Base-by-base conservation (phyloP, 208 protist species). In the Herpetomonas muscarum region DNA sequence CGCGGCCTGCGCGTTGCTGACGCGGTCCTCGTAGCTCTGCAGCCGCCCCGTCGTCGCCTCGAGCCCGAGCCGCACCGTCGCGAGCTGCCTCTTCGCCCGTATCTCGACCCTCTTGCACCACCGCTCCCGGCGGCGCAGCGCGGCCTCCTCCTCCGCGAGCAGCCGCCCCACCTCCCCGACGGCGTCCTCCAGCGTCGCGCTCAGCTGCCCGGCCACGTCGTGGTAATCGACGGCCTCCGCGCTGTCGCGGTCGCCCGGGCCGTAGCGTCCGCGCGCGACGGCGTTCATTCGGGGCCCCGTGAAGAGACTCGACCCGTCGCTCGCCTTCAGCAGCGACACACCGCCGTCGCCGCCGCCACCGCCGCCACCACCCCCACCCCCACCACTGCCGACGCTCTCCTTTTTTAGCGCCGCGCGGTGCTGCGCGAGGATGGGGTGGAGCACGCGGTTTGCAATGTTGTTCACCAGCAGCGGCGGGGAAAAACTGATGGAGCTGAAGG, bases 1-100 rank as follows among this genome's bases (percentile, higher is more conserved):
- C 6, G 87, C 79, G 9, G 81, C 76, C 56, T 86, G 70, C 25
- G 87, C 87, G 64, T 94, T 94, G 55, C 70, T 77, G 49, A 94
- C 79, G 37, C 78, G 76, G 58, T 89, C 82, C 63, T 91, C 87
- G 60, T 90, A 91, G 49, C 74, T 62, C 47, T 90, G 81, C 65
- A 94, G 60, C 1, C 84, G 59, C 29, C 70, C 67, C 9, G 81
- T 77, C 5, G 87, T 94, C 7, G 57, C 76, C 65, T 94, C 83
- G 19, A 94, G 71, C n/a, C 83, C 87, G 3, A 94, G 57, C 7
- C 87, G 84, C 19, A 94, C 77, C 1, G 67, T 75, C 9, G 81
- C 79, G 10, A 94, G 73, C 57, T 71, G 73, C 30, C 74, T 70
- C 59, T 90, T 91, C 34, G 85, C 76, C n/a, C 67, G 53, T 17